Conservation (phyloP, 2,329 filamentous ascomycete species). For the Colletotrichum truncatum region DNA sequence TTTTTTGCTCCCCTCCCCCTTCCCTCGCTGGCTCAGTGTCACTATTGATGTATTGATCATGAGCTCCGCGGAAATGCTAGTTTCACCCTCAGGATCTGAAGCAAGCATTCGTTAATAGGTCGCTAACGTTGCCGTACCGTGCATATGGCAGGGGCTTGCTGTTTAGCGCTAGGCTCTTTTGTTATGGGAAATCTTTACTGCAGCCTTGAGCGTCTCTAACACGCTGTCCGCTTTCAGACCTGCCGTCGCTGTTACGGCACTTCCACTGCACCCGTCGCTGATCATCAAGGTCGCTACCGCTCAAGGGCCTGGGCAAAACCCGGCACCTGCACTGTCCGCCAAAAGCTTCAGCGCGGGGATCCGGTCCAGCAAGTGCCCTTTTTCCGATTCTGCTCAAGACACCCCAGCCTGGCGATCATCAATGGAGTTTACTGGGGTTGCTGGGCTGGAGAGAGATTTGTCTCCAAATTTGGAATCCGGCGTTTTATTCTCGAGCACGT, state of each 20-base stretch:
- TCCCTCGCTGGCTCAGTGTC: too few species aligned
- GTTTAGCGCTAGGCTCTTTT: conserved; percentile 12
- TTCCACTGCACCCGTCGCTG: conserved; percentile 12
- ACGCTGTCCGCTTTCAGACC: neutral
- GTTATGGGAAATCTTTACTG: neutral
- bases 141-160: conserved; percentile 24
- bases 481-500: too few species aligned
- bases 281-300: conserved; percentile 16
- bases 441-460: neutral
- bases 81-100: conserved; percentile 25
- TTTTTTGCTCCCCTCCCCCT: too few species aligned
- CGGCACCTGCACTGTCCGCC: neutral
- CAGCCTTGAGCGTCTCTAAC: neutral
- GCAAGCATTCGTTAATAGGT: conserved; percentile 27
- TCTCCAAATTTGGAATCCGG: neutral
- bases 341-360: neutral
- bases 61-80: conserved; percentile 25
- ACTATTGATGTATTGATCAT: neutral
- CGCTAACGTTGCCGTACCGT: conserved; percentile 23
- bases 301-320: neutral
- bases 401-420: neutral
- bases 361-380: neutral
- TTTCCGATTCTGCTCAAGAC: neutral
- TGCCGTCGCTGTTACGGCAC: conserved; percentile 17
- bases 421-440: neutral